phyloP scores from a whole-genome alignment of 208 protist species.

The Trypanosoma avium region DNA sequence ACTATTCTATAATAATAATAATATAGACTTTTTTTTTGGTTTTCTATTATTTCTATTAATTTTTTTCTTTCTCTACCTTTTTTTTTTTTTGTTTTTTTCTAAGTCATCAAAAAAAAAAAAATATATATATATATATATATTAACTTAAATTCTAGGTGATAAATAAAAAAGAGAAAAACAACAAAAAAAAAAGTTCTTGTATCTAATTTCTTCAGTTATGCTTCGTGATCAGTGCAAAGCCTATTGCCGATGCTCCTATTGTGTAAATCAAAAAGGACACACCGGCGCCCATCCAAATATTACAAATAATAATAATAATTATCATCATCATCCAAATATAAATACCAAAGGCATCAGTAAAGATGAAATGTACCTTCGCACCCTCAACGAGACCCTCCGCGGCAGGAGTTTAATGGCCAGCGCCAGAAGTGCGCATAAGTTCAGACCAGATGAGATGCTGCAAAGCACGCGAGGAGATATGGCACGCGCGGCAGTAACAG shows the following conservation, averaged over 20 bases:
- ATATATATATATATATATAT: background rate
- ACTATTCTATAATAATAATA: too few relatives aligned
- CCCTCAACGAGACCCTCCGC: conserved; percentile 55
- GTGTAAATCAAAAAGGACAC: conserved; percentile 32
- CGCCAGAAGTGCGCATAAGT: conserved; percentile 63
- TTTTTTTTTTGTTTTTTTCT: conserved; percentile 14
- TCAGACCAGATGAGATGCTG: conserved; percentile 83
- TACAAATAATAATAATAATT: too few relatives aligned
- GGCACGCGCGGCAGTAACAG: conserved; percentile 45
- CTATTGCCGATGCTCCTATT: conserved; percentile 84
- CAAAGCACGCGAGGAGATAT: conserved; percentile 74
- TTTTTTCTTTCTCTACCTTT: background rate
- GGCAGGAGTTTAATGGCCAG: conserved; percentile 59
- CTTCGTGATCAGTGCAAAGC: conserved; percentile 78
- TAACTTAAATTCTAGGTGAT: too few relatives aligned
- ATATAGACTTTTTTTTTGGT: background rate
- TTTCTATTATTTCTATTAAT: background rate
- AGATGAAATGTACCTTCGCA: conserved; percentile 77
- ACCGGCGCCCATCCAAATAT: conserved; percentile 22
- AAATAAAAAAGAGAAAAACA: background rate
- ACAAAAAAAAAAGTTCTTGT: background rate
- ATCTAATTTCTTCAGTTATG: conserved; percentile 31
- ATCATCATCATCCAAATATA: too few relatives aligned
- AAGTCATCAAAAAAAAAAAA: background rate
- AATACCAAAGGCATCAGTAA: conserved; percentile 43